Base-by-base conservation (phyloP, 2,329 filamentous ascomycete species). In the Aspergillus jensenii region DNA sequence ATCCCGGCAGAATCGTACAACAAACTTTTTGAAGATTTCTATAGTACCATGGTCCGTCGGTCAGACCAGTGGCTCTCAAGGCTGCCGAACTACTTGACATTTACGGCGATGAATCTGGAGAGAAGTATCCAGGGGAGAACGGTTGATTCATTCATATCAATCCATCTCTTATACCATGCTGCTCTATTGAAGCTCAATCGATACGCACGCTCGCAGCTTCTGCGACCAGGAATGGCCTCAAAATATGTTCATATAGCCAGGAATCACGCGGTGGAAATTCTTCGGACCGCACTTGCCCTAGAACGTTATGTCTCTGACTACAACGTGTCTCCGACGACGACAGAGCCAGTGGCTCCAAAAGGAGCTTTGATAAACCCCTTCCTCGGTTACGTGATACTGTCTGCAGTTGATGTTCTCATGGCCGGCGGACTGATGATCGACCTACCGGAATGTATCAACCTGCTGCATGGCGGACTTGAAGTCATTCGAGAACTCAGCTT, bases 161-260 rank as follows among this genome's bases (percentile, higher is more conserved):
- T 89, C 71, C 87, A 90, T 69, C 76, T 88, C 27, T 75, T 90
- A n/a, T 88, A 88, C 68, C 82, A 88, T 68, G 81, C 84, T 47
- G 81, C 85, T 0, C 73, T 85, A 65, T 82, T 90, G 72, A 86
- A 86, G 62, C 77, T 90, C 31, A 87, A 88, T 64, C 82, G 89
- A 40, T 83, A 88, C 65, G 80, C 81, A 12, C 77, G 79, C 9
- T 73, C 76, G 58, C 70, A 73, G 11, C 73, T 72, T 35, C 70
- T 84, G 3, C 73, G 76, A 3, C 62, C 72, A 0, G 74, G 79
- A 2, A 67, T 75, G 31, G 69, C 81, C 12, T 64, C 70, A 2
- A 77, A 80, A 23, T 80, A 84, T 59, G 75, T 84, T 5, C 74
- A 77, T 40, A 71, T 76, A 14, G 81, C 83, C 25, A 75, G 79